Evolutionary conservation across 2,329 filamentous ascomycete genomes (phyloP), one percentile per base, ranked within the genome.

Genomic region (Fusarium praegraminearum): DNA sequence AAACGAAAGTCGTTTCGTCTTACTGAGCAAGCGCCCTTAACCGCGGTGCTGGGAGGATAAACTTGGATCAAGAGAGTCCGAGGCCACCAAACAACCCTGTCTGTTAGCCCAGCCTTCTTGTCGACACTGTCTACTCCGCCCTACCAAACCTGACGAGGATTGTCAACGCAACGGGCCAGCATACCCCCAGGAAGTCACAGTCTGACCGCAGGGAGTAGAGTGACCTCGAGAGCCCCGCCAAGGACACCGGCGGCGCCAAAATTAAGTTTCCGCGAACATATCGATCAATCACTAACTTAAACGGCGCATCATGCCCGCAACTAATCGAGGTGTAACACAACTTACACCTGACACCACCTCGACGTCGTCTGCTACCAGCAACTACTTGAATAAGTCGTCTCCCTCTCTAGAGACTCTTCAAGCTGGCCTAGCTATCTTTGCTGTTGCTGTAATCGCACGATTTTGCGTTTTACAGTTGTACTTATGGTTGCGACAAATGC

Each of bases 141-240:
- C 71, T 76, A 70, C 73, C 67, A 73, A 73, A 69, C 74, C 67
- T 70, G 69, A 75, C 71, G 70, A 75, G 73, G 67, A 71, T 62
- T 71, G 36, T 74, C 57, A 71, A 70, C 63, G 57, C 70, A 65
- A 70, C 72, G 69, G 69, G 68, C 75, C 77, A 75, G 67, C 71
- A 75, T 70, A 58, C 72, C 67, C 66, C 71, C 73, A 76, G 73
- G 69, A 61, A 75, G 72, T 73, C 61, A 66, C 74, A 70, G 73
- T 78, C 76, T 78, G 76, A 78, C 76, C 68, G 73, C 76, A 76
- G 73, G 72, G 72, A 75, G 76, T 77, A 78, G 71, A 76, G 73
- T 73, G 72, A 77, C 75, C 49, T 74, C 68, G 33, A 67, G 67
- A 63, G 67, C 76, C 76, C 76, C 76, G 75, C 77, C 41, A 61